phyloP scores from a whole-genome alignment of 257 asterid species.

The Leonotis leonurus region DNA sequence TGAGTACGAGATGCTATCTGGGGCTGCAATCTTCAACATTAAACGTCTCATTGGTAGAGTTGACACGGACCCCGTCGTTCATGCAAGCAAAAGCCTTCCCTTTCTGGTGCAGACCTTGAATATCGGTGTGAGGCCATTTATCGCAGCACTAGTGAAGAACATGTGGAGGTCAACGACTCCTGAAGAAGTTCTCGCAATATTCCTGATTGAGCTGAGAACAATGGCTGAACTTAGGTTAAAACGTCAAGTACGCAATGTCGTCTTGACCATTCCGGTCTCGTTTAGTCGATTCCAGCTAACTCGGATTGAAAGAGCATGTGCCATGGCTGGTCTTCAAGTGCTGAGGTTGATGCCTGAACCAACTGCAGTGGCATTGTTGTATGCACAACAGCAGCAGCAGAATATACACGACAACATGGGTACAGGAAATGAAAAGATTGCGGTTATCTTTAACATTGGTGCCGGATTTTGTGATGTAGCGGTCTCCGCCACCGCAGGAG shows the following conservation, averaged over 20 bases:
- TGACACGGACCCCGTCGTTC: slow-evolving; percentile 78
- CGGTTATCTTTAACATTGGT: slow-evolving; percentile 79
- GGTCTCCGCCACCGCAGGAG: slow-evolving; percentile 73
- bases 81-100: slow-evolving; percentile 71
- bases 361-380: slow-evolving; percentile 74
- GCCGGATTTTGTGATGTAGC: slow-evolving; percentile 92
- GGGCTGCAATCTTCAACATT: slow-evolving; percentile 71
- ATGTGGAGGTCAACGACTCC: slow-evolving; percentile 87
- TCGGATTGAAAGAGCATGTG: slow-evolving; percentile 76
- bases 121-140: slow-evolving; percentile 71
- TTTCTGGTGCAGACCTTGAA: slow-evolving; percentile 70
- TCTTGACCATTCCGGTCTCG: slow-evolving; percentile 63
- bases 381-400: slow-evolving; percentile 76
- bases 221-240: slow-evolving; percentile 64
- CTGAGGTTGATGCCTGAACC: slow-evolving; percentile 90
- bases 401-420: slow-evolving; percentile 42
- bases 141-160: slow-evolving; percentile 75
- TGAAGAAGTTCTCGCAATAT: slow-evolving; percentile 81
- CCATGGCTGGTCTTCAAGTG: slow-evolving; percentile 90
- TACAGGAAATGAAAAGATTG: slow-evolving; percentile 62
- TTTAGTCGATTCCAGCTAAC: slow-evolving; percentile 79
- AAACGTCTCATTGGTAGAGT: slow-evolving; percentile 75
- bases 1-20: slow-evolving; percentile 70
- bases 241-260: slow-evolving; percentile 52
- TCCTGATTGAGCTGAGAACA: slow-evolving; percentile 58